These are phyloP conservation scores for Yamadazyma epiphylla DNA, from an alignment of 1,139 yeast genomes.

Conservation along the genomic window DNA sequence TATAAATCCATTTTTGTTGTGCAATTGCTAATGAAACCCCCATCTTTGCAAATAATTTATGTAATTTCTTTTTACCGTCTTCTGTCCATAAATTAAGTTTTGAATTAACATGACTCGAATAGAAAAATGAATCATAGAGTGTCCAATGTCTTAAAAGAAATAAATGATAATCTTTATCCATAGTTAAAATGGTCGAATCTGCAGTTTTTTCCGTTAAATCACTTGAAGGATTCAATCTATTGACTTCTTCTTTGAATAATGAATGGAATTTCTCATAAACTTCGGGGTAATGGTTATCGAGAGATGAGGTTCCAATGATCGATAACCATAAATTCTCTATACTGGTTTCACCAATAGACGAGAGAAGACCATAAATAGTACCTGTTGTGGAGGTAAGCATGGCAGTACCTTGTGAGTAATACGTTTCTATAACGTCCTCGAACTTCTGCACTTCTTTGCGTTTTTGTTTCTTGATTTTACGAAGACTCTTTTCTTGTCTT, in stretches of 20 bases:
- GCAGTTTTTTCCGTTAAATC: conserved; percentile 41
- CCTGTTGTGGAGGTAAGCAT: conserved; percentile 72
- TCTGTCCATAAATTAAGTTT: conserved; percentile 87
- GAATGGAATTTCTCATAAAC: conserved; percentile 74
- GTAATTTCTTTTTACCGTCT: conserved; percentile 81
- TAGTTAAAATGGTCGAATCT: conserved; percentile 59
- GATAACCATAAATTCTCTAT: conserved; percentile 79
- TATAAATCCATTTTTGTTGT: conserved; percentile 88
- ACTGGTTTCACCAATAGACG: conserved; percentile 61
- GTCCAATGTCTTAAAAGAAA: conserved; percentile 92
- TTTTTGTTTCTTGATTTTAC: conserved; percentile 30
- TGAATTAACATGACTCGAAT: conserved; percentile 86
- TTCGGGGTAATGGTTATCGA: conserved; percentile 72
- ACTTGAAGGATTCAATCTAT: conserved; percentile 50
- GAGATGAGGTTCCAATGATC: conserved; percentile 81
- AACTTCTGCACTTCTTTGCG: conserved; percentile 31
- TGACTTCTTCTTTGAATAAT: conserved; percentile 76
- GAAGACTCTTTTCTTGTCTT: conserved; percentile 21
- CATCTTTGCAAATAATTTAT: conserved; percentile 93
- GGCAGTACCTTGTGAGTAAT: conserved; percentile 81
- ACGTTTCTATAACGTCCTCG: conserved; percentile 66
- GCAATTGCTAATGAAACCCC: conserved; percentile 89
- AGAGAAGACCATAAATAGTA: conserved; percentile 73
- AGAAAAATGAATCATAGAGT: conserved; percentile 83
- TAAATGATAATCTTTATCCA: conserved; percentile 82